Percentiles rank a stretch among this genome's conserved stretches.
phyloP scores from a whole-genome alignment of 2,329 filamentous ascomycete genomes.

The Periconia sp. region DNA sequence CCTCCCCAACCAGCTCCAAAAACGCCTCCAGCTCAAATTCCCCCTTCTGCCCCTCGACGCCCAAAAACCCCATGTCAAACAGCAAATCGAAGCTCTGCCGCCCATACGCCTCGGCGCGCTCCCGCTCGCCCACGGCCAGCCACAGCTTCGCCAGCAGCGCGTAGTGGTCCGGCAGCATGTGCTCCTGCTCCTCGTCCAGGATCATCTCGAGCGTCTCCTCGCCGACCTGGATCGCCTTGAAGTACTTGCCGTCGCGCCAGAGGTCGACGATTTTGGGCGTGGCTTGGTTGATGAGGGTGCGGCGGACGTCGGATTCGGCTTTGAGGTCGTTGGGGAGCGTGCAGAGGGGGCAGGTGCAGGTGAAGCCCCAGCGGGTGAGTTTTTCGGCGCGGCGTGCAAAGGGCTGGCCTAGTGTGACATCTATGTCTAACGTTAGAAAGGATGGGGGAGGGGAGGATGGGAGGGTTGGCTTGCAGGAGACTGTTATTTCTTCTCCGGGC shows the following conservation, averaged over 20 bases:
- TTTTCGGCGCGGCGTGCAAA: slow-evolving; percentile 7
- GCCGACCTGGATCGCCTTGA: slow-evolving; percentile 15
- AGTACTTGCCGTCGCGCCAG: slow-evolving; percentile 4
- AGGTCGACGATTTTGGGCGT: slow-evolving; percentile 13
- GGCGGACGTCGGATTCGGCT: slow-evolving; percentile 21
- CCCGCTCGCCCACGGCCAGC: slow-evolving; percentile 13
- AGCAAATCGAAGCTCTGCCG: slow-evolving; percentile 8
- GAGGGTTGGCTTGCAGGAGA: slow-evolving; percentile 19
- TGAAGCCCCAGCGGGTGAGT: slow-evolving; percentile 30
- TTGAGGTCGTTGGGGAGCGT: slow-evolving; percentile 1
- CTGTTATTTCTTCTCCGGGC: slow-evolving; percentile 29
- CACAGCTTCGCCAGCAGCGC: slow-evolving; percentile 23
- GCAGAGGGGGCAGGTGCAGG: slow-evolving; percentile 29
- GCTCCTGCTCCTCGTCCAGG: slow-evolving; percentile 18
- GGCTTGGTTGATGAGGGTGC: slow-evolving; percentile 14
- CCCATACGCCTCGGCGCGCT: slow-evolving; percentile 17
- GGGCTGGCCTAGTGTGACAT: slow-evolving; percentile 24
- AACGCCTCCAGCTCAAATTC: slow-evolving; percentile 22
- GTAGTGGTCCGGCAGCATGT: slow-evolving; percentile 23
- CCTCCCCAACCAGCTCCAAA: slow-evolving; percentile 15
- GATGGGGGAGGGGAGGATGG: neutral
- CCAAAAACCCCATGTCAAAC: slow-evolving; percentile 24
- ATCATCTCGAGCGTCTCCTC: slow-evolving; percentile 21
- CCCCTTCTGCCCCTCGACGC: slow-evolving; percentile 10
- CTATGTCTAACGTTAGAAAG: slow-evolving; percentile 6